Conservation (phyloP, 352 stramenopile genomes). For the Phytophthora fragariaefolia region DNA sequence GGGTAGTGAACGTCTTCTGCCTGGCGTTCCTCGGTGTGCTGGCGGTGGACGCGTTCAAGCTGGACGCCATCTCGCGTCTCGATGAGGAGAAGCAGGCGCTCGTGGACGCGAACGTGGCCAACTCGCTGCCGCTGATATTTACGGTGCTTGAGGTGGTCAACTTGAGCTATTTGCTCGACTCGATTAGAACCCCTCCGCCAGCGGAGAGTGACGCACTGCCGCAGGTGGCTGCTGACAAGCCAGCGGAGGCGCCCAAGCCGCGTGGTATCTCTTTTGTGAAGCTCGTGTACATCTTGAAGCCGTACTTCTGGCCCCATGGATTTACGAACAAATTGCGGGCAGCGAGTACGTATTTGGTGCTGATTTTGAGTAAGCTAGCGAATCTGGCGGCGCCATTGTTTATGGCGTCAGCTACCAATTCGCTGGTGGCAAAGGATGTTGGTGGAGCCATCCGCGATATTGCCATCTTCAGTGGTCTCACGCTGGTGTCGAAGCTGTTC, state of each 20-base stretch:
- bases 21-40: conserved; percentile 67
- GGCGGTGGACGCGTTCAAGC: conserved; percentile 72
- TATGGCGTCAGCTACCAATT: conserved; percentile 93
- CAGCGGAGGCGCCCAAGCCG: conserved; percentile 35
- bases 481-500: conserved; percentile 90
- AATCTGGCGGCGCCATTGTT: conserved; percentile 94
- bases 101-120: conserved; percentile 78
- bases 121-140: conserved; percentile 86
- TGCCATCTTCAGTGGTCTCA: conserved; percentile 81
- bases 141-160: conserved; percentile 87
- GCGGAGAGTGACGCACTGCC: conserved; percentile 34
- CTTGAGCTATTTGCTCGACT: conserved; percentile 69
- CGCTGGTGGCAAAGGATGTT: conserved; percentile 77
- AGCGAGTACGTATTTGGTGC: conserved; percentile 93
- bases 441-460: conserved; percentile 60
- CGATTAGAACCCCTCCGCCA: conserved; percentile 43
- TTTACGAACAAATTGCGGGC: conserved; percentile 80
- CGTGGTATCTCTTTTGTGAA: conserved; percentile 86
- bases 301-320: conserved; percentile 88
- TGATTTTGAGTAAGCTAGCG: conserved; percentile 92
- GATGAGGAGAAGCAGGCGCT: conserved; percentile 63
- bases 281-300: conserved; percentile 85
- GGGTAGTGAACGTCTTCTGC: conserved; percentile 57
- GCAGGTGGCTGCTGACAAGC: conserved; percentile 37
- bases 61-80: conserved; percentile 69